Evolutionary conservation across 257 asterid genomes (phyloP), one percentile per base, ranked within the genome.

Genomic region (Nicotiana noctiflora): DNA sequence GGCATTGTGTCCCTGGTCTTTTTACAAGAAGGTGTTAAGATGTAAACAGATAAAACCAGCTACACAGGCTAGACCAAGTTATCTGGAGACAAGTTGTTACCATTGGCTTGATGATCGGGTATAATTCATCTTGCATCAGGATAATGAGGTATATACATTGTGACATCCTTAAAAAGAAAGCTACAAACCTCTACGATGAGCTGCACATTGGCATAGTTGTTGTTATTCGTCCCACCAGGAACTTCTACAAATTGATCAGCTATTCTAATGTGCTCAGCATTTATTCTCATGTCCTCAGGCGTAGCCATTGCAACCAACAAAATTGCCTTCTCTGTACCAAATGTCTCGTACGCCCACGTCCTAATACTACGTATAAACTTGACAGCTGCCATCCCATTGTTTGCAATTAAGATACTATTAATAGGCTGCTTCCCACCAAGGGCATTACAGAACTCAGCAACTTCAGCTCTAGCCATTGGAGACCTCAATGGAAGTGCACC

Each of bases 321-420:
- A 80, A 96, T 90, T 62, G 99, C 98, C 90, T 96, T 96, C 88
- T 94, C 98, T 13, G 97, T 82, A 83, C 99, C 99, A 87, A 96
- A 94, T 65, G 98, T 94, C 85, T 92, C 99, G 34, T 96, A 92
- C 46, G 99, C 96, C 99, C 99, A 96, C n/a, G 98, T 89, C 81
- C 99, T 88, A 84, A 94, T 81, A 81, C 99, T 96, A 64, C 98
- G 93, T 56, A 96, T 96, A 89, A 96, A 96, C 87, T 96, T 96
- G 62, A 96, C 99, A 29, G 99, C 98, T 70, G 99, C 99, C 99
- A 96, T 96, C 83, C 99, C 99, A 84, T 96, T 96, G 90, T 96
- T 96, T 76, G 99, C 97, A 70, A 96, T 90, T 87, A 96, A 91
- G 72, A 96, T 94, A 84, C 99, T 96, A 85, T 90, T 97, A 80